These are phyloP conservation scores for Mortierella sp. DNA, from an alignment of 371 early-diverging fungal species.

Conservation along the genomic window DNA sequence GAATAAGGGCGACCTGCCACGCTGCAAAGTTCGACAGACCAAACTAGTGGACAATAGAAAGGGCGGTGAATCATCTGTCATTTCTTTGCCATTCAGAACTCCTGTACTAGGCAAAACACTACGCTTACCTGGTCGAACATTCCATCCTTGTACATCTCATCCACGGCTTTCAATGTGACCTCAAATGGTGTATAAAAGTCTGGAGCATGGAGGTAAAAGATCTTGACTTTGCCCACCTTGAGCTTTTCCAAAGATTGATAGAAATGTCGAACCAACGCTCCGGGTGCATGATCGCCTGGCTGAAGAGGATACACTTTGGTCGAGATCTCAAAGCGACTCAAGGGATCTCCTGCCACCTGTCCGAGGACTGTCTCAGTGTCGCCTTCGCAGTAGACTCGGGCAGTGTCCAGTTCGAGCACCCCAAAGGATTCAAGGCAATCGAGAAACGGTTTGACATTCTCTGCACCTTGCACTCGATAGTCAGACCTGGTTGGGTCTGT, in stretches of 20 bases:
- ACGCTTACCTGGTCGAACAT: conserved; percentile 45
- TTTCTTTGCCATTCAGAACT: background rate
- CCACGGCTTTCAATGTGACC: conserved; percentile 54
- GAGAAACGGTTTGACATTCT: conserved; percentile 27
- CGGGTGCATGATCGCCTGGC: conserved; percentile 64
- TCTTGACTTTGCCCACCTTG: conserved; percentile 54
- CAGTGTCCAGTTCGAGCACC: conserved; percentile 30
- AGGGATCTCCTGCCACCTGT: conserved; percentile 20
- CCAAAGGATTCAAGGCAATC: conserved; percentile 18
- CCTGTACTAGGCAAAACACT: background rate
- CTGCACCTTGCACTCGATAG: too few species aligned
- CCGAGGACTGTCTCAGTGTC: conserved; percentile 36
- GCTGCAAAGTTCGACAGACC: conserved; percentile 62
- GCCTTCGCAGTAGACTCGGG: conserved; percentile 33
- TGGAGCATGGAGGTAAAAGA: conserved; percentile 65
- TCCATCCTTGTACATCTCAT: conserved; percentile 58
- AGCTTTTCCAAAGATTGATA: conserved; percentile 49
- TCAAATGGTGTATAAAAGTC: conserved; percentile 58
- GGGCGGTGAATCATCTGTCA: background rate
- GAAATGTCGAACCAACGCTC: conserved; percentile 56
- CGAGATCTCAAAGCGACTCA: conserved; percentile 19
- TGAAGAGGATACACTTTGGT: conserved; percentile 67
- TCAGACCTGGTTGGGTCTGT: too few species aligned
- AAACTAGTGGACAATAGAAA: conserved; percentile 21
- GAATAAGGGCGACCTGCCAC: conserved; percentile 59